Conservation (phyloP, 495 filamentous ascomycete species). For the Penicillium riverlandense region DNA sequence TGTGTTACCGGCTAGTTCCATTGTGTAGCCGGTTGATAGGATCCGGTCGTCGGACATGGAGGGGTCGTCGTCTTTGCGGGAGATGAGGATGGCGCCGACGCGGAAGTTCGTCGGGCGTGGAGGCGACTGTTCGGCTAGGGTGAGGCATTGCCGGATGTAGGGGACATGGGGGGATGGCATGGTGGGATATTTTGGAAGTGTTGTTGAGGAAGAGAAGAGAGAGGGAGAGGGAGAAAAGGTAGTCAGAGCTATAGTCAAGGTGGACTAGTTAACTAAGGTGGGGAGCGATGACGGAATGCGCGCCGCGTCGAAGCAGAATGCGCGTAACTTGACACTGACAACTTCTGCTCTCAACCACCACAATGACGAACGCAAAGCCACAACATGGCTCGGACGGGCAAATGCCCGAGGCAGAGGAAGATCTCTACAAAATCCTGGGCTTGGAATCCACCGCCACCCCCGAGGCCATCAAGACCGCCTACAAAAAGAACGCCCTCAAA, state of each 20-base stretch:
- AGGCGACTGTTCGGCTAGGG: constrained; percentile 67
- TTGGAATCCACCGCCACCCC: constrained; percentile 63
- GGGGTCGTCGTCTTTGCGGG: constrained; percentile 30
- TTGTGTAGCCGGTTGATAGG: constrained; percentile 80
- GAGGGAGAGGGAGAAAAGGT: not conserved
- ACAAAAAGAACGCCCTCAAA: constrained; percentile 78
- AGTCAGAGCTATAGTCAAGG: not conserved
- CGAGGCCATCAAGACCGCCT: constrained; percentile 86
- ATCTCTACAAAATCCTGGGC: constrained; percentile 87
- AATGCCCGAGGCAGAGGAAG: constrained; percentile 47
- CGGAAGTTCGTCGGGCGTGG: constrained; percentile 87
- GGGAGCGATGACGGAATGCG: constrained; percentile 17
- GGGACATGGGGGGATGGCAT: constrained; percentile 42
- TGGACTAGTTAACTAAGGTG: constrained; percentile 5
- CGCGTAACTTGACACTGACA: constrained; percentile 9
- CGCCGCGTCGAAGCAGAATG: constrained; percentile 17
- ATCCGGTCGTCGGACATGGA: constrained; percentile 44
- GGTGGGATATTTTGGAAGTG: not conserved
- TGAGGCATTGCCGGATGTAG: constrained; percentile 68
- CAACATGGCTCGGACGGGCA: constrained; percentile 12
- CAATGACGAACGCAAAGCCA: constrained; percentile 14
- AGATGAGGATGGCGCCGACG: constrained; percentile 78
- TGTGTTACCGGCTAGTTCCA: constrained; percentile 87
- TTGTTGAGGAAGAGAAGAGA: not conserved
- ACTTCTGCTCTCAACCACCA: not conserved